Evolutionary conservation across 768 basidiomycete genomes (phyloP).

Genomic region (Mycena alexandri): DNA sequence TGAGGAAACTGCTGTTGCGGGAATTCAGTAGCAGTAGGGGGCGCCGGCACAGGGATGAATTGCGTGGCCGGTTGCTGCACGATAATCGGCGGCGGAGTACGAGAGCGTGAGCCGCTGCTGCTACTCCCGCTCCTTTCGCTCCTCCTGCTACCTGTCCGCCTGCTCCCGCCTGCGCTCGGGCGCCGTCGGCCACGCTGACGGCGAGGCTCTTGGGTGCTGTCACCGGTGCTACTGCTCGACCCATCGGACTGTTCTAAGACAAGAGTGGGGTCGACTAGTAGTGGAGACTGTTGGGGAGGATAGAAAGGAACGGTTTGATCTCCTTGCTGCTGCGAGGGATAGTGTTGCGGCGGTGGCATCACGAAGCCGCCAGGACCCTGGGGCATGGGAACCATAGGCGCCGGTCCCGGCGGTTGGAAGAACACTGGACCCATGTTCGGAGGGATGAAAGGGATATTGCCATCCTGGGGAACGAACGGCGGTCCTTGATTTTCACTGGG

Average conservation of each 20-base stretch:
- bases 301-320: slow-evolving; percentile 13
- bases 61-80: slow-evolving; percentile 20
- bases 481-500: slow-evolving; percentile 32
- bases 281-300: slow-evolving; percentile 18
- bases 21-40: slow-evolving; percentile 10
- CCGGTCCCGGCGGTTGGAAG: slow-evolving; percentile 8
- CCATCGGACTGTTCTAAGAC: not conserved
- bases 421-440: slow-evolving; percentile 35
- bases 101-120: slow-evolving; percentile 25
- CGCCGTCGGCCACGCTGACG: slow-evolving; percentile 4
- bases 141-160: not conserved
- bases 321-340: not conserved
- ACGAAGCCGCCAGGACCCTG: slow-evolving; percentile 12
- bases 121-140: slow-evolving; percentile 37
- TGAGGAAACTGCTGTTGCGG: not conserved
- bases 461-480: slow-evolving; percentile 41
- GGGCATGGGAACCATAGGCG: slow-evolving; percentile 17
- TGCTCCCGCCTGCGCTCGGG: slow-evolving; percentile 16
- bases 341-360: slow-evolving; percentile 17
- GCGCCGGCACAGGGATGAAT: slow-evolving; percentile 9
- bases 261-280: slow-evolving; percentile 18
- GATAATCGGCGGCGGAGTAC: slow-evolving; percentile 4
- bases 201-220: not conserved
- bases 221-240: slow-evolving; percentile 18
- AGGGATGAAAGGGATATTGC: slow-evolving; percentile 36